These are phyloP conservation scores for Amaranthus cruentus DNA, from an alignment of 148 eudicot genomes.

Conservation along the genomic window DNA sequence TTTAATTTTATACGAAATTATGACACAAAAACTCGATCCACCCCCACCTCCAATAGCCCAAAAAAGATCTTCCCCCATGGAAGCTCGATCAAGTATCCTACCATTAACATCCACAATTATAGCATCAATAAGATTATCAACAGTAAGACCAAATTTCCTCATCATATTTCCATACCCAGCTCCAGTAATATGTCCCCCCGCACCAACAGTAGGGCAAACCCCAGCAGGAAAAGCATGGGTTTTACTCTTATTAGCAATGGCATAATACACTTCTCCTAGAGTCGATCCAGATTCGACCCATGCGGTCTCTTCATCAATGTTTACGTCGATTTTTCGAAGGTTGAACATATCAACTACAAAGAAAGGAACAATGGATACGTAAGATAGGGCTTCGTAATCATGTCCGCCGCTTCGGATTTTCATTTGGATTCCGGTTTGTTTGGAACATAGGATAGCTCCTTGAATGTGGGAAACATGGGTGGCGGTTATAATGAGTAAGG, in stretches of 20 bases:
- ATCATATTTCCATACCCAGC: slow-evolving; percentile 23
- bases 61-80: slow-evolving; percentile 23
- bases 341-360: slow-evolving; percentile 20
- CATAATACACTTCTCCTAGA: slow-evolving; percentile 18
- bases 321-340: slow-evolving; percentile 6
- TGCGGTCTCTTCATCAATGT: slow-evolving; percentile 8
- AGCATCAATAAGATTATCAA: slow-evolving; percentile 17
- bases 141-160: slow-evolving; percentile 20
- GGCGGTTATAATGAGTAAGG: slow-evolving; percentile 16
- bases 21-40: slow-evolving; percentile 15
- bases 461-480: slow-evolving; percentile 14
- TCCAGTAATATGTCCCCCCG: slow-evolving; percentile 20
- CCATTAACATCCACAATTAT: slow-evolving; percentile 16
- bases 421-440: slow-evolving; percentile 3
- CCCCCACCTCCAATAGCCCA: slow-evolving; percentile 22
- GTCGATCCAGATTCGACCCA: slow-evolving; percentile 21
- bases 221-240: slow-evolving; percentile 17
- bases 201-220: slow-evolving; percentile 23
- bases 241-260: slow-evolving; percentile 15
- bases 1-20: slow-evolving; percentile 13
- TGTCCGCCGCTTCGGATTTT: slow-evolving; percentile 18
- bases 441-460: slow-evolving; percentile 12
- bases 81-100: slow-evolving; percentile 11
- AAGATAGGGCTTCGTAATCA: slow-evolving; percentile 13
- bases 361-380: slow-evolving; percentile 17